Percentiles rank a stretch among this genome's conserved stretches.
Conservation (phyloP, 768 basidiomycete species). For the Rhodocollybia butyracea region DNA sequence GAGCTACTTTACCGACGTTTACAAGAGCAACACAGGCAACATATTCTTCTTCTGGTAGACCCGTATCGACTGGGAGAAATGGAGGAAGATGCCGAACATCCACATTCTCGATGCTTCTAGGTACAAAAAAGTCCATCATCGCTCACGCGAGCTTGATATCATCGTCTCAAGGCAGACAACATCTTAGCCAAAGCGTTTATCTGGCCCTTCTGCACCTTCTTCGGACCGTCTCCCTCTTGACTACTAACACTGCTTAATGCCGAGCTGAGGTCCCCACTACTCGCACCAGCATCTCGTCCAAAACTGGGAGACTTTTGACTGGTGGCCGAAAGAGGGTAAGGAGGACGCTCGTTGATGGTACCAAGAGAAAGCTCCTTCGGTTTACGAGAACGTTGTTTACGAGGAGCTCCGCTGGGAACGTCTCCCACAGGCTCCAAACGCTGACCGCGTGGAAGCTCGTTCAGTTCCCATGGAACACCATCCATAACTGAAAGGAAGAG, state of each 20-base stretch:
- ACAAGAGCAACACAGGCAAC: neutral
- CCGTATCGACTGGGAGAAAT: neutral
- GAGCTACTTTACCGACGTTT: conserved; percentile 10
- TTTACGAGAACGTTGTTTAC: conserved; percentile 67
- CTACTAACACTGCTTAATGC: conserved; percentile 14
- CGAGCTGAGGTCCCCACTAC: conserved; percentile 61
- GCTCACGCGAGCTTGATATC: conserved; percentile 15
- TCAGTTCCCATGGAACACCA: conserved; percentile 75
- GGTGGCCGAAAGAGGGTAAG: conserved; percentile 24
- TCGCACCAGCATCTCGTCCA: conserved; percentile 66
- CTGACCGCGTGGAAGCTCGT: conserved; percentile 64
- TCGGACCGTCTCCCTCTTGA: conserved; percentile 45
- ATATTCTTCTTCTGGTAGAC: neutral
- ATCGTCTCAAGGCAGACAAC: conserved; percentile 77
- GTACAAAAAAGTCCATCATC: neutral
- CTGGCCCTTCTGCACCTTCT: conserved; percentile 88
- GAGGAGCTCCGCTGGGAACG: conserved; percentile 59
- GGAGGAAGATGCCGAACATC: neutral
- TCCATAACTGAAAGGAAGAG: conserved; percentile 52
- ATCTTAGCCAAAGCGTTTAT: conserved; percentile 91
- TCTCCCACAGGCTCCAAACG: conserved; percentile 60
- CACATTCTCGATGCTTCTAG: neutral
- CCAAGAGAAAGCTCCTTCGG: conserved; percentile 65
- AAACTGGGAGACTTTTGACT: conserved; percentile 42
- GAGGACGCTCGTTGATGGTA: conserved; percentile 72